A percentile compares a stretch with the other conserved stretches of the same genome.
These are phyloP conservation scores for Aquilaria sinensis DNA, from an alignment of 345 rosid genomes.

Conservation along the genomic window DNA sequence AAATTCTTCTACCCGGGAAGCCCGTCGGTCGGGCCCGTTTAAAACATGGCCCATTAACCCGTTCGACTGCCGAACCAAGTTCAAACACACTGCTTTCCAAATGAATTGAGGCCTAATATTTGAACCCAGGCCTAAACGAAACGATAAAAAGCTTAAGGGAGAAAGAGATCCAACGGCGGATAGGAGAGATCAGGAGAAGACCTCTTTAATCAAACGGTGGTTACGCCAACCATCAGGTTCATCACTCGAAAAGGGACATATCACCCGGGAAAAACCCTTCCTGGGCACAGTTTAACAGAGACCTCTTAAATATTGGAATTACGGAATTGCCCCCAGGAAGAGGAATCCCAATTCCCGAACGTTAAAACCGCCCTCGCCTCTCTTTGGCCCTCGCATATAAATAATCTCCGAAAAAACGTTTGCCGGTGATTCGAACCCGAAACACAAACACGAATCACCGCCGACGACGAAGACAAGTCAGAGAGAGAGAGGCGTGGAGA, in stretches of 20 bases:
- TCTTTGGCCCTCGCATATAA: constrained; percentile 8
- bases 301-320: background rate
- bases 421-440: constrained; percentile 33
- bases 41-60: too few species aligned
- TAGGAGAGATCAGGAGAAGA: constrained; percentile 7
- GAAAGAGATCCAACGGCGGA: constrained; percentile 7
- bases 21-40: too few species aligned
- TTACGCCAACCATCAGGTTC: background rate
- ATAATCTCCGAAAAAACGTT: constrained; percentile 17
- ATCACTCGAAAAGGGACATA: constrained; percentile 17
- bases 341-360: constrained; percentile 20
- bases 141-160: too few species aligned
- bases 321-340: background rate
- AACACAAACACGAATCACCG: background rate
- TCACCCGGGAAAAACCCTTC: constrained; percentile 16
- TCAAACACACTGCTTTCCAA: too few species aligned
- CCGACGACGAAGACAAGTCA: background rate
- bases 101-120: too few species aligned
- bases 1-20: too few species aligned
- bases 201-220: constrained; percentile 16
- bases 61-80: too few species aligned
- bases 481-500: background rate
- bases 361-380: constrained; percentile 20
- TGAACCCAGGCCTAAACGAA: too few species aligned
- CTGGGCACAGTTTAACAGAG: constrained; percentile 20